Evolutionary conservation across 371 early-diverging fungal genomes (phyloP).

Genomic region (Mucor indicus): DNA sequence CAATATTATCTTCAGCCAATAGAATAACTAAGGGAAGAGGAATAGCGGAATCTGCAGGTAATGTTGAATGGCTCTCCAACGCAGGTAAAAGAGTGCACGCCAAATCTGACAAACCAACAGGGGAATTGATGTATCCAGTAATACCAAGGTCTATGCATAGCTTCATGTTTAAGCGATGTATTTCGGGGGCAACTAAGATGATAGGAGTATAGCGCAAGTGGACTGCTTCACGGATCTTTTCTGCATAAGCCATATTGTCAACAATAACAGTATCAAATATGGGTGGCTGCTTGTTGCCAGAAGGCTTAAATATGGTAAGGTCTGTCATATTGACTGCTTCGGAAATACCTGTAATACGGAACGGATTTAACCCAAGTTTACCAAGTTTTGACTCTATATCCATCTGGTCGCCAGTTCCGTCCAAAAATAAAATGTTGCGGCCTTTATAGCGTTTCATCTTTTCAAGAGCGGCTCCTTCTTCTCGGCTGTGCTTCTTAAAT

Average conservation of each 20-base stretch:
- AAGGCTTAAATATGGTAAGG: constrained; percentile 8
- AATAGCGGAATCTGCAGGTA: constrained; percentile 52
- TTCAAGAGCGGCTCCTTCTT: constrained; percentile 19
- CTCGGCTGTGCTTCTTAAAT: constrained; percentile 20
- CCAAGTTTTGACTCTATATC: constrained; percentile 24
- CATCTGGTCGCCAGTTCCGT: constrained; percentile 25
- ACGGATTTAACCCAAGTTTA: constrained; percentile 41
- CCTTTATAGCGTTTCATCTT: constrained; percentile 44
- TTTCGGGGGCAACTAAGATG: constrained; percentile 51
- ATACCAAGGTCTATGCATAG: constrained; percentile 64
- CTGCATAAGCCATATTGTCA: constrained; percentile 48
- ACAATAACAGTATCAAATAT: constrained; percentile 56
- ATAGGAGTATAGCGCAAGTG: constrained; percentile 65
- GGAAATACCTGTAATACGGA: constrained; percentile 33
- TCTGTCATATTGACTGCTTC: constrained; percentile 30
- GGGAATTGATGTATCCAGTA: constrained; percentile 60
- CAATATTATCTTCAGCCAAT: constrained; percentile 79
- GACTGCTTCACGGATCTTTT: constrained; percentile 51
- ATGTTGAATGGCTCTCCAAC: constrained; percentile 59
- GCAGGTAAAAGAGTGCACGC: constrained; percentile 67
- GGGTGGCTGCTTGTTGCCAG: constrained; percentile 22
- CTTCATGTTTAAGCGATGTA: constrained; percentile 51
- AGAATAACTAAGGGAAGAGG: constrained; percentile 62
- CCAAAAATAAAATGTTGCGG: constrained; percentile 48
- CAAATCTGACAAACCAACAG: constrained; percentile 56